Evolutionary conservation across 2,329 filamentous ascomycete genomes (phyloP).

Genomic region (Pseudogymnoascus sp.): DNA sequence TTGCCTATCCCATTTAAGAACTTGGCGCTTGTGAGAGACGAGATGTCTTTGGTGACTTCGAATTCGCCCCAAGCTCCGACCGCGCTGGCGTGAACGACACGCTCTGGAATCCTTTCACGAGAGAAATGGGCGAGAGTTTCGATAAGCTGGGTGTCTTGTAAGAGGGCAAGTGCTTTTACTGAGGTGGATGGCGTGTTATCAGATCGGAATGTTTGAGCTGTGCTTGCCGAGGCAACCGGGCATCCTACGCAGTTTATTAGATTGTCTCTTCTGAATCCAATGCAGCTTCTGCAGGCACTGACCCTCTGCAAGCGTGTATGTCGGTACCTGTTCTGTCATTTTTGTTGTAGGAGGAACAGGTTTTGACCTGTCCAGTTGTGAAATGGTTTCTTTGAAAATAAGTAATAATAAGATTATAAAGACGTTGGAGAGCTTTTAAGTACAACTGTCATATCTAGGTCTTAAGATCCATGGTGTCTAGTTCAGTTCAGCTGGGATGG

Average conservation of each 20-base stretch:
- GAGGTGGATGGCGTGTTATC: not conserved
- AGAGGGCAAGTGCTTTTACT: slow-evolving; percentile 31
- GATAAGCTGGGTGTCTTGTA: slow-evolving; percentile 45
- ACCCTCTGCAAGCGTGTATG: slow-evolving; percentile 27
- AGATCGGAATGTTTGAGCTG: not conserved
- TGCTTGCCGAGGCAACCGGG: not conserved
- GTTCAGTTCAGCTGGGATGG: too few relatives aligned
- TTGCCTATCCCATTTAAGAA: slow-evolving; percentile 46
- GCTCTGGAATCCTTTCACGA: slow-evolving; percentile 50
- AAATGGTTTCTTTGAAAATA: too few relatives aligned
- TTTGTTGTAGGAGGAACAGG: too few relatives aligned
- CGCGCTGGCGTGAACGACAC: slow-evolving; percentile 42
- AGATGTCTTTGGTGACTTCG: slow-evolving; percentile 50
- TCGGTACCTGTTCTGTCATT: too few relatives aligned
- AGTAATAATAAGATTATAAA: too few relatives aligned
- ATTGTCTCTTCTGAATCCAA: too few relatives aligned
- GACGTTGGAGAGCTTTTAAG: too few relatives aligned
- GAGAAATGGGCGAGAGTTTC: slow-evolving; percentile 49
- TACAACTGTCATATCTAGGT: too few relatives aligned
- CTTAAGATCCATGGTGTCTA: too few relatives aligned
- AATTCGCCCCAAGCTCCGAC: slow-evolving; percentile 48
- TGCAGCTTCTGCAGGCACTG: too few relatives aligned
- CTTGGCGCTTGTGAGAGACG: slow-evolving; percentile 44
- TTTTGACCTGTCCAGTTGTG: too few relatives aligned
- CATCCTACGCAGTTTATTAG: not conserved